phyloP scores from a whole-genome alignment of 2,329 filamentous ascomycete species.

The Exophiala oligosperma region DNA sequence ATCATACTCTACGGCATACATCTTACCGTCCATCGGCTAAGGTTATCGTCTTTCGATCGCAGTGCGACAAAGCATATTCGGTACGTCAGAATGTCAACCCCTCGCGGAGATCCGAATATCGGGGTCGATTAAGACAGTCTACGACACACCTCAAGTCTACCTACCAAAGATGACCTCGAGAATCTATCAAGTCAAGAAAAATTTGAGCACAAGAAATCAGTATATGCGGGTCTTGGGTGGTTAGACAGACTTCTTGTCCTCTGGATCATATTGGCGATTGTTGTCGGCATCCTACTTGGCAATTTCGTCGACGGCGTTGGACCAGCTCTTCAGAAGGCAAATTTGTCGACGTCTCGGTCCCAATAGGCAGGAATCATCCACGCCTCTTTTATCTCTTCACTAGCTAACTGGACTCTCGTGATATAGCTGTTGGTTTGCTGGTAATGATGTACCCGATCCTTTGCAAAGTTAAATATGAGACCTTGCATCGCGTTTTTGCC shows the following conservation, averaged over 20 bases:
- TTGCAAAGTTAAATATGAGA: conserved; percentile 80
- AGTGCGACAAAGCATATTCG: too few relatives aligned
- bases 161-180: background rate
- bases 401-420: too few relatives aligned
- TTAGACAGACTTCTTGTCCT: conserved; percentile 65
- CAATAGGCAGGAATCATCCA: conserved; percentile 54
- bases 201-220: conserved; percentile 23
- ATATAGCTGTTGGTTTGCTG: conserved; percentile 69
- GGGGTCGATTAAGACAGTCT: too few relatives aligned
- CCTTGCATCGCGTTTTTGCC: conserved; percentile 65
- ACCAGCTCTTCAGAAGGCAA: conserved; percentile 64
- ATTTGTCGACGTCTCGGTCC: conserved; percentile 69
- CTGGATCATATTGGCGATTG: conserved; percentile 79
- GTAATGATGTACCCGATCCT: conserved; percentile 95
- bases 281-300: conserved; percentile 70
- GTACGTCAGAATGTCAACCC: too few relatives aligned
- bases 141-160: background rate
- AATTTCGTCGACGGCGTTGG: conserved; percentile 70
- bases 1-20: too few relatives aligned
- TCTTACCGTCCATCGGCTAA: too few relatives aligned
- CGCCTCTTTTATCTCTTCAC: background rate
- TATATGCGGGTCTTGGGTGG: conserved; percentile 54
- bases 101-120: too few relatives aligned
- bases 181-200: background rate
- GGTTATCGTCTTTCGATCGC: too few relatives aligned